Evolutionary conservation across 2,329 filamentous ascomycete genomes (phyloP), one percentile per base, ranked within the genome.

Genomic region (Arthroderma sp.): DNA sequence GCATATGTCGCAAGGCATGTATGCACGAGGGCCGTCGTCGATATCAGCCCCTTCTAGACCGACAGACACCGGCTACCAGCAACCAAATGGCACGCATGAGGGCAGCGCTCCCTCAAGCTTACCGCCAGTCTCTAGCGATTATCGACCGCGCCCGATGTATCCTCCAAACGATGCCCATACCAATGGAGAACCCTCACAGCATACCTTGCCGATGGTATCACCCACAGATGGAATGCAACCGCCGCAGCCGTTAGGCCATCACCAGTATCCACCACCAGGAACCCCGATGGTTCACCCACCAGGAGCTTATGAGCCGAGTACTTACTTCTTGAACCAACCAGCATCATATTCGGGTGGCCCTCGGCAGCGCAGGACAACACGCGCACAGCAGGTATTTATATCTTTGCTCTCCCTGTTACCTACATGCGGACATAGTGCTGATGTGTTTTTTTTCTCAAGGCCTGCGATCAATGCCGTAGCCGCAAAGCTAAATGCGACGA

Each of bases 401-500:
- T 22, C 15, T 22, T 22, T 22, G 15, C 15, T 22, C 15, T 22
- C 15, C 15, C 15, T 3, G 15, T 3, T 22, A 22, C 15, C 15
- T 22, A 22, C 15, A 22, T 22, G 15, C 15, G 15, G 15, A 22
- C 15, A 22, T 22, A 3, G 15, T 22, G 15, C 15, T 22, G 3
- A 22, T 22, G 15, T 22, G 15, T 2, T 22, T 22, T 22, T 15
- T 29, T 32, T n/a, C 46, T 28, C 32, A 38, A 94, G 81, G 91
- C 91, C 33, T 98, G 91, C 63, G 87, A 94, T 57, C 85, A 82
- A 61, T 94, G 87, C 64, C 80, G 87, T 47, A 76, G 83, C 49
- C 74, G 89, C 34, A 94, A 94, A 63, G 86, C 86, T 9, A 94
- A 94, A 64, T 94, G 87, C 60, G 86, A 94, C 55, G 87, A 94